Evolutionary conservation across 306 rosid genomes (phyloP), one percentile per base, ranked within the genome.

Genomic region (Quercus alba): DNA sequence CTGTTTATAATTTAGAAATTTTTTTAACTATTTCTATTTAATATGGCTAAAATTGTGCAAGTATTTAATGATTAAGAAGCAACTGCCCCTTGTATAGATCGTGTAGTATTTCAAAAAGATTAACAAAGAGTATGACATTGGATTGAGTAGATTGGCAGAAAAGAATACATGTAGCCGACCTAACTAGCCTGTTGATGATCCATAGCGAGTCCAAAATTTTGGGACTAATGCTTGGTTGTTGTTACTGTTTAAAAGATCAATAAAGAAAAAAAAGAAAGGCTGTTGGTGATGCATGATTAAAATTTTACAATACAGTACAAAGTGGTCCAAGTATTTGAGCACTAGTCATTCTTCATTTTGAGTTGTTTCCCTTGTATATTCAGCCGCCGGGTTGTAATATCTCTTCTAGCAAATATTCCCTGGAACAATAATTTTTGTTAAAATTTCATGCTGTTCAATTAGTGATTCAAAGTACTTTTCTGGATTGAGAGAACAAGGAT

Each of bases 391-490:
- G 41, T 63, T 28, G 38, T 63, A 12, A 26, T 26, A 63, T 28
- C 20, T 63, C 38, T 63, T 63, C 30, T 26, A 62, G 68, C 68
- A 25, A 26, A 26, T 57, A 20, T 61, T 26, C 19, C 3, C 35
- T 4, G 41, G 68, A 61, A 25, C 41, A 25, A 28, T 25, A 28
- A 14, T 25, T 14, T 62, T 25, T 25, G 23, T 59, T 25, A 59
- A 12, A 23, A 17, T 21, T 21, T 59, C 14, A 13, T 23, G 18
- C 30, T 59, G 66, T 70, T 9, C 18, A 49, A 12, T 49, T 75
- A 31, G 62, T 79, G 33, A 56, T 85, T 49, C 11, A 15, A 51
- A 28, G 19, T 61, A 13, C 70, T 46, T 62, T 75, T 82, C 73
- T 66, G 74, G 67, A 75, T 44, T 56, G 28, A 46, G 25, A 55